Evolutionary conservation across 257 asterid species (phyloP).

Genomic region (Solanum sejunctum): DNA sequence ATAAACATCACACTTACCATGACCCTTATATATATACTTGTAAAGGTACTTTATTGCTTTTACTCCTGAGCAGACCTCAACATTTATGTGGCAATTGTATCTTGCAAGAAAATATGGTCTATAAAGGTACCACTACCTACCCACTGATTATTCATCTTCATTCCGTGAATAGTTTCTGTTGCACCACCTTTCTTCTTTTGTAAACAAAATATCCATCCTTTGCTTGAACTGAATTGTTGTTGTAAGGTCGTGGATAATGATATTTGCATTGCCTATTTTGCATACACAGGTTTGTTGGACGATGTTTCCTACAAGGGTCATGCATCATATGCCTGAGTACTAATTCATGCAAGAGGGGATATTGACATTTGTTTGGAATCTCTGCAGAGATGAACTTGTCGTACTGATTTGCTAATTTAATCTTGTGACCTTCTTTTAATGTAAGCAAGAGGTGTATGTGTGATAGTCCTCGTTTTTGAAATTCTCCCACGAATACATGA

Average conservation of each 20-base stretch:
- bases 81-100: no score
- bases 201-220: background rate
- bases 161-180: background rate
- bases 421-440: background rate
- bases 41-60: background rate
- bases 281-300: background rate
- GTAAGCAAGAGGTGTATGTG: background rate
- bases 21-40: background rate
- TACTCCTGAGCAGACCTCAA: no score
- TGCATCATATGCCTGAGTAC: background rate
- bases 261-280: background rate
- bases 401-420: background rate
- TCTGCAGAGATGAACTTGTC: background rate
- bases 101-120: background rate
- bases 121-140: background rate
- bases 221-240: background rate
- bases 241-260: background rate
- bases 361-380: background rate
- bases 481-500: background rate
- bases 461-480: background rate
- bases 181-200: background rate
- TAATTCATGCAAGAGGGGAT: background rate
- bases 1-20: background rate
- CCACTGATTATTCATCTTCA: background rate
- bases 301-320: background rate